Base-by-base conservation (phyloP, 495 filamentous ascomycete genomes). In the Amniculicola lignicola region DNA sequence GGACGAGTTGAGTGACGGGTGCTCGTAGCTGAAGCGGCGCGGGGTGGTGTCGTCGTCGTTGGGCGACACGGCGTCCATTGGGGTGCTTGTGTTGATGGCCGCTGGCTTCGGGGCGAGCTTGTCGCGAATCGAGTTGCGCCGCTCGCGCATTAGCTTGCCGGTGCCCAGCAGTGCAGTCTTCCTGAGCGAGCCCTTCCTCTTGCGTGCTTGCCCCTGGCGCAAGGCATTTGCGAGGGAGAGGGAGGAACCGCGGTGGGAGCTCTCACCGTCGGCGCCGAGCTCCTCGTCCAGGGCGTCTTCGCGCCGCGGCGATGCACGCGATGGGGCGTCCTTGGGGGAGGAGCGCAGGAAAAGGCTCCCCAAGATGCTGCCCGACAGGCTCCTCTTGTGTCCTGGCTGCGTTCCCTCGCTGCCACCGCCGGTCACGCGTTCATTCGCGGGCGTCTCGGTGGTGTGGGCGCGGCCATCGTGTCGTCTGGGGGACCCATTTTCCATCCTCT, bases 341-440 rank as follows among this genome's bases (percentile, higher is more conserved):
- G 77, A 72, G 47, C 86, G 82, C 28, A 75, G 51, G 48, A 76
- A 74, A n/a, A 87, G 70, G 51, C 75, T 78, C 14, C 80, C 79
- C 16, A 82, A 75, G 61, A 80, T 77, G 54, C 79, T 83, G 47
- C 82, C 83, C 3, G 86, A 87, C 24, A 83, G 64, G 62, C 74
- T 86, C 65, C 83, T 77, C 66, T 78, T 86, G 71, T 86, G 84
- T 46, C 73, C 48, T 19, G 16, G 50, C 19, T 41, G 45, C 10
- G 35, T 41, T 10, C 16, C 40, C 12, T 54, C 54, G 14, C 37
- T 27, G 16, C 36, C 31, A 1, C 11, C 24, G 11, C 23, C 25
- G 22, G 18, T 57, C 38, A 47, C 24, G 6, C 18, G 25, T 44
- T 23, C 25, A 22, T 23, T 39, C 12, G 42, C 12, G 7, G 18